A percentile compares a stretch with the other conserved stretches of the same genome.
phyloP scores from a whole-genome alignment of 1,284 basidiomycete species.

The Polyporus tsugae region DNA sequence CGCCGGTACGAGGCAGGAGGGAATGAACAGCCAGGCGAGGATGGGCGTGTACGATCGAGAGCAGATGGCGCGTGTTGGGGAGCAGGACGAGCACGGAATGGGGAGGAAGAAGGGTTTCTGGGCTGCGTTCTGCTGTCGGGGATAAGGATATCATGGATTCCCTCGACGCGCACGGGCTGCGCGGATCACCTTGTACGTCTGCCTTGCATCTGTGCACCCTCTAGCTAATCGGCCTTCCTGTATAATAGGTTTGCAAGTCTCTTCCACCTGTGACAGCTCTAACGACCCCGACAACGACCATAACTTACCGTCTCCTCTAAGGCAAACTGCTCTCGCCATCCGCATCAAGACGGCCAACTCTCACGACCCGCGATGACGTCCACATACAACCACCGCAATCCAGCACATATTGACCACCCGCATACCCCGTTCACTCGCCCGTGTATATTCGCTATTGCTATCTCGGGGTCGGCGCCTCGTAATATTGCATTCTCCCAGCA shows the following conservation, averaged over 20 bases:
- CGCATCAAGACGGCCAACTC: conserved; percentile 11
- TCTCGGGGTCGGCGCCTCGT: conserved; percentile 28
- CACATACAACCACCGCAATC: conserved; percentile 26
- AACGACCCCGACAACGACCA: conserved; percentile 35
- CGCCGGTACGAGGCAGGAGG: conserved; percentile 35
- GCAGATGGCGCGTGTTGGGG: conserved; percentile 61
- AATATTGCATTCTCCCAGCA: conserved; percentile 27
- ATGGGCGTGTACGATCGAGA: conserved; percentile 62
- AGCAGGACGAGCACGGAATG: conserved; percentile 62
- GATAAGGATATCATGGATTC: conserved; percentile 46
- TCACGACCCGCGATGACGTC: conserved; percentile 29
- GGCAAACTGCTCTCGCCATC: conserved; percentile 23
- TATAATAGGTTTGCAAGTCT: conserved; percentile 29
- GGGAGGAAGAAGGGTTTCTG: conserved; percentile 58
- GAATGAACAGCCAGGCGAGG: conserved; percentile 59
- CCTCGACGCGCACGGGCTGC: conserved; percentile 36
- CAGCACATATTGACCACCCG: conserved; percentile 23
- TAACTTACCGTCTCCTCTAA: conserved; percentile 23
- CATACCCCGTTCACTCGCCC: conserved; percentile 33
- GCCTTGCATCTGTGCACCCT: conserved; percentile 2
- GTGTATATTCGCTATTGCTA: conserved; percentile 36
- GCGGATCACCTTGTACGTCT: conserved; percentile 35
- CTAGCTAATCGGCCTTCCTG: conserved; percentile 6
- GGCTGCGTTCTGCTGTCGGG: conserved; percentile 77
- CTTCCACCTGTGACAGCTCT: conserved; percentile 33